Percentiles rank a stretch among this genome's conserved stretches.
phyloP scores from a whole-genome alignment of 2,329 filamentous ascomycete species.

The Aureobasidium pullulans region DNA sequence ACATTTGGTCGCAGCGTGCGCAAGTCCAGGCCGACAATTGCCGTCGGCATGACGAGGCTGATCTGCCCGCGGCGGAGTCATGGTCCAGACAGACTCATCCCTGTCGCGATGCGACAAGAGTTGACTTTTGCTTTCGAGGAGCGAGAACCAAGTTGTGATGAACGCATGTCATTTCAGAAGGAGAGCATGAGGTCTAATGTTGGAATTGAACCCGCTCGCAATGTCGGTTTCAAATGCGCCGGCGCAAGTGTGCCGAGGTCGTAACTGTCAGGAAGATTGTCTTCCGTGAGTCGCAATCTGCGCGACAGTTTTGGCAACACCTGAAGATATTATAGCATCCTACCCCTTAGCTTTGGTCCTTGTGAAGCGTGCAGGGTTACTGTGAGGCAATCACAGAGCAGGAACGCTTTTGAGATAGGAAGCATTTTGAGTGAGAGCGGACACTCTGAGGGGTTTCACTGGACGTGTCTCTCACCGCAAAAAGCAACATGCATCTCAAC shows the following conservation, averaged over 20 bases:
- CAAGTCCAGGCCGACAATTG: conserved; percentile 10
- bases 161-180: neutral
- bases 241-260: conserved; percentile 8
- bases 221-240: conserved; percentile 7
- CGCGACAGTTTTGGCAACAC: neutral
- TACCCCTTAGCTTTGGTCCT: too few relatives aligned
- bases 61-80: conserved; percentile 3
- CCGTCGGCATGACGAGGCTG: conserved; percentile 9
- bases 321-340: neutral
- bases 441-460: too few relatives aligned
- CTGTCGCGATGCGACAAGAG: neutral
- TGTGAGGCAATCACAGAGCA: too few relatives aligned
- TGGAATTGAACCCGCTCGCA: neutral
- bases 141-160: neutral
- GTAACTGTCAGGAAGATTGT: neutral
- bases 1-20: conserved; percentile 2
- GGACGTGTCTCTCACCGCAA: too few relatives aligned
- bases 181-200: neutral
- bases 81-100: neutral
- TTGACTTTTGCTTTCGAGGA: neutral
- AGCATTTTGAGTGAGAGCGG: too few relatives aligned
- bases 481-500: too few relatives aligned
- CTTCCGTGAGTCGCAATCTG: neutral
- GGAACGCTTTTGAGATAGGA: too few relatives aligned
- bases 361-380: too few relatives aligned